A percentile compares a stretch with the other conserved stretches of the same genome.
These are phyloP conservation scores for Yarrowia deformans DNA, from an alignment of 805 yeast species.

Conservation along the genomic window DNA sequence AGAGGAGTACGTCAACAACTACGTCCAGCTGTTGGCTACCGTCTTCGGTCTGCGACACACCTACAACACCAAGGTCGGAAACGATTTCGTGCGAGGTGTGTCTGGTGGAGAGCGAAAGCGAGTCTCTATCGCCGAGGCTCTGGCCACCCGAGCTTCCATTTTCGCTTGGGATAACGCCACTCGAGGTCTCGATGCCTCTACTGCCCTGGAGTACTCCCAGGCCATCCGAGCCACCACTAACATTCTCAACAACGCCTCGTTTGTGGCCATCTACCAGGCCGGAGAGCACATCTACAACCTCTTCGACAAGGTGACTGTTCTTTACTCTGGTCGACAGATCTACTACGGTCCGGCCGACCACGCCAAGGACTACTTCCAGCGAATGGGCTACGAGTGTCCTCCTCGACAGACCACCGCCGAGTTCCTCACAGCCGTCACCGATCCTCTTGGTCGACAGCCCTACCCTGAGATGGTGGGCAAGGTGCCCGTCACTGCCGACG, in stretches of 20 bases:
- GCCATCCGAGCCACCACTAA: slow-evolving; percentile 70
- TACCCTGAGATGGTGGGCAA: slow-evolving; percentile 57
- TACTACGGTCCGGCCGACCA: slow-evolving; percentile 65
- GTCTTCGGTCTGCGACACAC: slow-evolving; percentile 69
- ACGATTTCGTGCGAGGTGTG: slow-evolving; percentile 71
- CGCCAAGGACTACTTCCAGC: slow-evolving; percentile 65
- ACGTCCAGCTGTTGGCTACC: slow-evolving; percentile 59
- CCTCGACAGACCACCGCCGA: slow-evolving; percentile 74
- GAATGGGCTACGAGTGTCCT: slow-evolving; percentile 71
- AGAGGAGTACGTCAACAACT: slow-evolving; percentile 57
- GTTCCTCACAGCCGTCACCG: slow-evolving; percentile 72
- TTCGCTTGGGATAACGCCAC: slow-evolving; percentile 85
- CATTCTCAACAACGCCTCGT: slow-evolving; percentile 61
- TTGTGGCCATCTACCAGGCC: slow-evolving; percentile 75
- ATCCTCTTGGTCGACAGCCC: slow-evolving; percentile 65
- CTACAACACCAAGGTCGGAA: slow-evolving; percentile 65
- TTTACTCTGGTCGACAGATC: slow-evolving; percentile 68
- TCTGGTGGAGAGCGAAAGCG: slow-evolving; percentile 89
- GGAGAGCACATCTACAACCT: slow-evolving; percentile 69
- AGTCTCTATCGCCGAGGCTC: slow-evolving; percentile 81
- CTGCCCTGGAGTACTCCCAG: slow-evolving; percentile 76
- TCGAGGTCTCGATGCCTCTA: slow-evolving; percentile 84
- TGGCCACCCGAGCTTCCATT: slow-evolving; percentile 67
- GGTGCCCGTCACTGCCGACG: slow-evolving; percentile 68
- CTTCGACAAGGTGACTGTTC: slow-evolving; percentile 67